Conservation (phyloP, 768 basidiomycete genomes). For the Rhizopogon rudus region DNA sequence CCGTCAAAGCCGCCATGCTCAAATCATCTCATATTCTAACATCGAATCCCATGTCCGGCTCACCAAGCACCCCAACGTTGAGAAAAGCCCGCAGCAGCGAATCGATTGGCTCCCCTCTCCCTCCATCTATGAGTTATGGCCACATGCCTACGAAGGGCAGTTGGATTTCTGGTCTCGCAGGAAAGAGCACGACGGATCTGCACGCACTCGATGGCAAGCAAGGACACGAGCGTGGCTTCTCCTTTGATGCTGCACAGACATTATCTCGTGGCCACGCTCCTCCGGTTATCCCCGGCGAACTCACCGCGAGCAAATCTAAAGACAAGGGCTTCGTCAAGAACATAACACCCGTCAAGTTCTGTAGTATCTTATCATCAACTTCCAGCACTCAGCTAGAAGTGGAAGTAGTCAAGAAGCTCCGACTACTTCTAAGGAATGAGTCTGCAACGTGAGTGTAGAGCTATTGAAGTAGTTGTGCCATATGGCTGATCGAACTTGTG, state of each 20-base stretch:
- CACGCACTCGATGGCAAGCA: conserved; percentile 20
- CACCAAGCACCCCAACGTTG: conserved; percentile 48
- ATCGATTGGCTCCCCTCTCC: conserved; percentile 52
- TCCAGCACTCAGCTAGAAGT: conserved; percentile 80
- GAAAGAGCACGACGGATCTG: conserved; percentile 27
- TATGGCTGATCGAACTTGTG: conserved; percentile 2
- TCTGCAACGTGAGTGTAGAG: conserved; percentile 59
- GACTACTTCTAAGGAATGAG: conserved; percentile 86
- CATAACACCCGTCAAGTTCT: conserved; percentile 60
- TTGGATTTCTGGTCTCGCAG: conserved; percentile 22
- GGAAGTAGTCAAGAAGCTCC: conserved; percentile 80
- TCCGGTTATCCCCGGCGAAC: conserved; percentile 33
- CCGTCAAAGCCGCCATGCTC: conserved; percentile 89
- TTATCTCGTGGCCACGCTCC: conserved; percentile 51
- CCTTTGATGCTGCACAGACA: conserved; percentile 49
- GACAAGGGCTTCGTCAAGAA: conserved; percentile 52
- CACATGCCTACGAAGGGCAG: conserved; percentile 17
- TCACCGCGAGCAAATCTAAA: conserved; percentile 38
- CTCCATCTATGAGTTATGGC: conserved; percentile 36
- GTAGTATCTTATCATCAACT: conserved; percentile 58
- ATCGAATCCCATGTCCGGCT: conserved; percentile 29
- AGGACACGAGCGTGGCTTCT: conserved; percentile 53
- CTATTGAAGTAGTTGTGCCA: neutral
- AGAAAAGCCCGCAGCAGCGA: conserved; percentile 73
- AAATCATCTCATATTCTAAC: conserved; percentile 73